Conservation (phyloP, 108 stramenopile genomes). For the Mediolabrus comicus region DNA sequence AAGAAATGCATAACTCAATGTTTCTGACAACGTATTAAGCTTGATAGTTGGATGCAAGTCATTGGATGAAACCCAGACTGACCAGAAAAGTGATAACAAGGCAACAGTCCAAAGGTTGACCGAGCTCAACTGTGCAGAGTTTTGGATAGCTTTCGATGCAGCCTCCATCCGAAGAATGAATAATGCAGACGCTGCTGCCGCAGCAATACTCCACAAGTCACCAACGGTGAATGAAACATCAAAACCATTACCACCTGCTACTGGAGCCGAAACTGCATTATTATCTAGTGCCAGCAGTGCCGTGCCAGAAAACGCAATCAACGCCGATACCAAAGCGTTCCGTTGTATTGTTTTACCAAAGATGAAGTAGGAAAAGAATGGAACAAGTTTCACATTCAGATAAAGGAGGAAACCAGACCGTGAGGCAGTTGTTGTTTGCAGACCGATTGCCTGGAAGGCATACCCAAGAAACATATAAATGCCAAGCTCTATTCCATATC, state of each 20-base stretch:
- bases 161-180: slow-evolving; percentile 82
- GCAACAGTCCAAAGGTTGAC: slow-evolving; percentile 68
- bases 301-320: slow-evolving; percentile 76
- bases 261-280: no score
- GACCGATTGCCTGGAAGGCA: slow-evolving; percentile 83
- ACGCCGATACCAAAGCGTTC: slow-evolving; percentile 70
- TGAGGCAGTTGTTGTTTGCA: slow-evolving; percentile 80
- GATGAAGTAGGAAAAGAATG: slow-evolving; percentile 69
- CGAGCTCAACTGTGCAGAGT: slow-evolving; percentile 70
- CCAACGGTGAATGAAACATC: slow-evolving; percentile 51
- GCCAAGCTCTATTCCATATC: slow-evolving; percentile 79
- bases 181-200: slow-evolving; percentile 82
- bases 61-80: slow-evolving; percentile 11
- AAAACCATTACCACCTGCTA: slow-evolving; percentile 6
- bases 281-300: slow-evolving; percentile 67
- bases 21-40: neutral
- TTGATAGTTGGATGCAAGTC: neutral
- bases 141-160: slow-evolving; percentile 52
- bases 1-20: neutral
- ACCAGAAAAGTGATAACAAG: slow-evolving; percentile 55
- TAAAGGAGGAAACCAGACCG: slow-evolving; percentile 85
- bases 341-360: slow-evolving; percentile 53
- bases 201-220: slow-evolving; percentile 81
- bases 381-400: slow-evolving; percentile 89
- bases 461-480: slow-evolving; percentile 88